Conservation (phyloP, 164 flowering plant species). For the Piper longum region DNA sequence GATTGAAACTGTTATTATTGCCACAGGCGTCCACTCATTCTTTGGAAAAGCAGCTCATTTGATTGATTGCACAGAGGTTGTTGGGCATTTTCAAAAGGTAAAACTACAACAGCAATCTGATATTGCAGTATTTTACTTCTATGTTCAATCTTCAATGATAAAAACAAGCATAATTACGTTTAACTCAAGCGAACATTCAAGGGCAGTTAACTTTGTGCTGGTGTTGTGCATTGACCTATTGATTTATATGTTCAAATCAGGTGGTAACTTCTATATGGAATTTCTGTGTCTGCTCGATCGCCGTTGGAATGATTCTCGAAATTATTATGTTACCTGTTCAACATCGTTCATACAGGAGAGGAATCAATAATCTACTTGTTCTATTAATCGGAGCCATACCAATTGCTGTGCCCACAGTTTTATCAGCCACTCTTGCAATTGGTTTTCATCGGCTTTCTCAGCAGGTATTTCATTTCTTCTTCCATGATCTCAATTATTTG, state of each 20-base stretch:
- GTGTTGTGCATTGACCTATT: no score
- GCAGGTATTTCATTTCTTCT: constrained; percentile 24
- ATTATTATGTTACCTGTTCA: constrained; percentile 79
- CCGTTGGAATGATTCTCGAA: constrained; percentile 72
- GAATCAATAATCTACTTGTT: constrained; percentile 80
- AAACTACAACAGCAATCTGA: neutral
- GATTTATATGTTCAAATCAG: constrained; percentile 16
- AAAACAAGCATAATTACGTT: neutral
- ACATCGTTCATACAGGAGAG: constrained; percentile 54
- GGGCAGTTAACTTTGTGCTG: no score
- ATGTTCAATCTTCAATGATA: neutral
- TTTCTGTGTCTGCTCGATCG: constrained; percentile 87
- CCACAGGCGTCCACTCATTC: constrained; percentile 66
- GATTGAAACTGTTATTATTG: constrained; percentile 74
- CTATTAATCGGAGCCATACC: constrained; percentile 86
- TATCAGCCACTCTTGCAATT: constrained; percentile 82
- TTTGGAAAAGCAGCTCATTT: constrained; percentile 73
- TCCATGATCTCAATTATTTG: neutral
- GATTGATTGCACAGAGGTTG: constrained; percentile 61
- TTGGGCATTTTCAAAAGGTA: constrained; percentile 61
- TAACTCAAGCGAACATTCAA: neutral
- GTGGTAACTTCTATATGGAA: constrained; percentile 85
- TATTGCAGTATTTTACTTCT: neutral
- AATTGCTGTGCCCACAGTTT: constrained; percentile 84
- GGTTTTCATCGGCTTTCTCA: constrained; percentile 85